Conservation (phyloP, 1,284 basidiomycete genomes). For the Cryptococcus sp. region DNA sequence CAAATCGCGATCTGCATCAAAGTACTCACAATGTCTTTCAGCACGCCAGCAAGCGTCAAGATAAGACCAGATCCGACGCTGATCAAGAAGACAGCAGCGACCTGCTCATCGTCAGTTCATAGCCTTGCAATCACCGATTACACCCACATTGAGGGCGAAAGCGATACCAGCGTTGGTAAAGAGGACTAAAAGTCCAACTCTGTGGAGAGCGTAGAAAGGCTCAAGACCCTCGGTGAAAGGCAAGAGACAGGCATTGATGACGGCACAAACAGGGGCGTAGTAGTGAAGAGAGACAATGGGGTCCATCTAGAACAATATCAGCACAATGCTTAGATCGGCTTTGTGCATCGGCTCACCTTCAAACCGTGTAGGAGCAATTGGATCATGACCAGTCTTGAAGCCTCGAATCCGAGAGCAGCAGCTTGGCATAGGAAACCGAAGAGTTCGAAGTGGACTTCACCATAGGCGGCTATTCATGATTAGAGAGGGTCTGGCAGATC, state of each 20-base stretch:
- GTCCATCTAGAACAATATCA: slow-evolving; percentile 60
- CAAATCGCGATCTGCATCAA: background rate
- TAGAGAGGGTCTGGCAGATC: slow-evolving; percentile 10
- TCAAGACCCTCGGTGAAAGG: slow-evolving; percentile 86
- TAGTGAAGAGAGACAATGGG: slow-evolving; percentile 93
- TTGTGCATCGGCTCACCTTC: slow-evolving; percentile 52
- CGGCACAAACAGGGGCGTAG: slow-evolving; percentile 91
- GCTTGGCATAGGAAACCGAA: slow-evolving; percentile 81
- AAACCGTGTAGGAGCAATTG: slow-evolving; percentile 90
- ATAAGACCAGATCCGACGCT: slow-evolving; percentile 81
- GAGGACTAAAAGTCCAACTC: slow-evolving; percentile 71
- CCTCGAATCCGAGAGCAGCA: slow-evolving; percentile 61
- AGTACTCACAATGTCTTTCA: slow-evolving; percentile 61
- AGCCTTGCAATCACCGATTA: slow-evolving; percentile 68
- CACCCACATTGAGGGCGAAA: slow-evolving; percentile 71
- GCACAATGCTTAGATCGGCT: background rate
- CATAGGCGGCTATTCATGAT: slow-evolving; percentile 52
- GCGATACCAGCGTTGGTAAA: slow-evolving; percentile 81
- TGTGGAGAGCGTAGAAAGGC: slow-evolving; percentile 71
- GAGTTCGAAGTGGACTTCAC: slow-evolving; percentile 79
- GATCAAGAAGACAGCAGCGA: slow-evolving; percentile 89
- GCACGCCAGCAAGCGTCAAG: slow-evolving; percentile 89
- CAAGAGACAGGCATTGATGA: slow-evolving; percentile 76
- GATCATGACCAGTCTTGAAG: slow-evolving; percentile 83
- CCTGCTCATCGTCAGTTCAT: slow-evolving; percentile 54